Base-by-base conservation (phyloP, 495 filamentous ascomycete species). In the Trichoderma orchidacearum region DNA sequence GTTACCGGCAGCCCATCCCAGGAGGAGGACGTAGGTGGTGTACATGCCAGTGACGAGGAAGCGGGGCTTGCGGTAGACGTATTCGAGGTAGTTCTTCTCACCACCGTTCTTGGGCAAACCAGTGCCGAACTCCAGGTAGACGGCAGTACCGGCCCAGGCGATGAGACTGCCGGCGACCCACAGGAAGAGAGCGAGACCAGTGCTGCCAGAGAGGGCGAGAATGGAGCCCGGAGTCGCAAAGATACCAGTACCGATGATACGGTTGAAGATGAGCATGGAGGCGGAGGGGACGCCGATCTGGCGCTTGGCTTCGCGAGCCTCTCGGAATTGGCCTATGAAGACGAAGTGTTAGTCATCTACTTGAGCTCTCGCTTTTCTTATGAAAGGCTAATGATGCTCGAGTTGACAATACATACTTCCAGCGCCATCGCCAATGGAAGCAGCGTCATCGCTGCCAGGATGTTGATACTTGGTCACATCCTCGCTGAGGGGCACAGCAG, bases 171-270 rank as follows among this genome's bases (percentile, higher is more conserved):
- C 85, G 1, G 78, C 69, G 2, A 86, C 59, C 86, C 86, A 91
- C 34, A 89, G 66, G 36, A 80, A 65, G 3, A 90, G 62, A 0
- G 83, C 78, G 12, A 87, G 68, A 6, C 86, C 87, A 5, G 86
- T 71, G 60, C 86, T 89, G 13, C 87, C 86, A 28, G 80, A 77
- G 0, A 82, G 80, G 30, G 77, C 70, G 9, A 84, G 72, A 58
- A 91, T 86, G 13, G 79, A 72, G 18, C 84, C 84, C 0, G 85
- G 86, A 0, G 83, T 87, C 1, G 85, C 83, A 63, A 89, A 91
- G 61, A 91, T 86, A n/a, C 86, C 87, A 56, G 80, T 84, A 0
- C 87, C 87, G 55, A 91, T 84, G 7, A 91, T 82, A 1, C 85
- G 83, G n/a, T 76, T 76, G 62, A 74, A 68, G 51, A 75, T 70